A percentile compares a stretch with the other conserved stretches of the same genome.
These are phyloP conservation scores for Trichosporon ovoides DNA, from an alignment of 1,284 basidiomycete genomes.

Conservation along the genomic window DNA sequence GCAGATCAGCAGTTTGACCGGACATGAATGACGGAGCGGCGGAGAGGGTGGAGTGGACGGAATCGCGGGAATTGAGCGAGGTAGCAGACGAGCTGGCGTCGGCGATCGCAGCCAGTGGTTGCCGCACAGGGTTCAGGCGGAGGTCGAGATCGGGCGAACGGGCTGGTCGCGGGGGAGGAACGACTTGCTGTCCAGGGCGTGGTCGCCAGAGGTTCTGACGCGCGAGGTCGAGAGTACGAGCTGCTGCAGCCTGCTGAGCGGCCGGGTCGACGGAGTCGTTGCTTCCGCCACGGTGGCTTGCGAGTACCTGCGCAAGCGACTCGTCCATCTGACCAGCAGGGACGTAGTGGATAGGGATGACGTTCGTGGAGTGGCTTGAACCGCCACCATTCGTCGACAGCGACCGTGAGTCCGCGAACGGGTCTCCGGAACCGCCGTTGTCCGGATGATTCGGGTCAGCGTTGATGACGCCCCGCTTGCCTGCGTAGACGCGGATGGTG, in stretches of 20 bases:
- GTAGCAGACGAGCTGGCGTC: constrained; percentile 10
- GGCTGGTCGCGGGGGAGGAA: constrained; percentile 39
- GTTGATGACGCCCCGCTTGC: constrained; percentile 39
- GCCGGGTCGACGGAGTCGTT: constrained; percentile 8
- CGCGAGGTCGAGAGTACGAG: constrained; percentile 39
- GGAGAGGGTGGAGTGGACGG: constrained; percentile 33
- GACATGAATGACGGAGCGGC: constrained; percentile 45
- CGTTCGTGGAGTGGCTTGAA: constrained; percentile 38
- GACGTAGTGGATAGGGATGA: constrained; percentile 49
- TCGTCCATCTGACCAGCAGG: constrained; percentile 33
- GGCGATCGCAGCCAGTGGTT: constrained; percentile 3
- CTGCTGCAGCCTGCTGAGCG: constrained; percentile 25
- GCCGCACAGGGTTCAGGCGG: constrained; percentile 29
- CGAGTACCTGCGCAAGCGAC: constrained; percentile 8
- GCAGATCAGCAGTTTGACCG: constrained; percentile 41
- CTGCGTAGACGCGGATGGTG: constrained; percentile 31
- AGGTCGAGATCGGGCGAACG: constrained; percentile 47
- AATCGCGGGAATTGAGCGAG: constrained; percentile 26
- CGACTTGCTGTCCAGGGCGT: constrained; percentile 11
- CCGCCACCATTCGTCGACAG: constrained; percentile 35
- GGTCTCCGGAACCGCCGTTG: constrained; percentile 31
- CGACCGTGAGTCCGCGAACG: constrained; percentile 43
- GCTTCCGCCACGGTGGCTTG: constrained; percentile 12
- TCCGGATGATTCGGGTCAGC: constrained; percentile 36
- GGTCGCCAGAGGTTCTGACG: constrained; percentile 40